These are phyloP conservation scores for Agroathelia rolfsii DNA, from an alignment of 1,284 basidiomycete species.

Conservation along the genomic window DNA sequence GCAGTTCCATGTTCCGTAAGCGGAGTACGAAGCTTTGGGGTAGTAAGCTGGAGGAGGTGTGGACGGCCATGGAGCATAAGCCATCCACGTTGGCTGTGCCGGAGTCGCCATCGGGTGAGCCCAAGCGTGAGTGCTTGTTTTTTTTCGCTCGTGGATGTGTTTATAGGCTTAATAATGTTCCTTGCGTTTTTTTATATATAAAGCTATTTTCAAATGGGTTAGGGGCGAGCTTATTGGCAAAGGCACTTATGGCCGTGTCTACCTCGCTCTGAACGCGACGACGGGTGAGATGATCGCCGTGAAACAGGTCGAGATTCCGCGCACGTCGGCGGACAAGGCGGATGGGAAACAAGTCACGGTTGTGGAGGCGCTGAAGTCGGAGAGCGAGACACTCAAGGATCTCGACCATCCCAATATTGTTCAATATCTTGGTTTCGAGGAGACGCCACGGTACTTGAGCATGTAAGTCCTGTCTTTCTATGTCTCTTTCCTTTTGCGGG, in stretches of 20 bases:
- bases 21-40: conserved; percentile 96
- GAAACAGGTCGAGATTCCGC: conserved; percentile 96
- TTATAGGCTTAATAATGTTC: conserved; percentile 4
- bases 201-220: conserved; percentile 96
- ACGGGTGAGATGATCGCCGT: conserved; percentile 99
- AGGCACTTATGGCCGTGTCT: conserved; percentile 94
- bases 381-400: conserved; percentile 93
- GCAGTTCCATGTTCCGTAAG: conserved; percentile 52
- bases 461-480: conserved; percentile 52
- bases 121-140: conserved; percentile 42
- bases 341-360: conserved; percentile 80
- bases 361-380: conserved; percentile 86
- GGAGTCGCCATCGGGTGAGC: conserved; percentile 47
- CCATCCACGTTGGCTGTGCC: conserved; percentile 35
- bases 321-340: conserved; percentile 81
- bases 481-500: conserved; percentile 9
- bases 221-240: conserved; percentile 96
- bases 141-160: conserved; percentile 8
- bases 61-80: conserved; percentile 48
- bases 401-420: conserved; percentile 97
- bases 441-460: conserved; percentile 82
- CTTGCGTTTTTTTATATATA: conserved; percentile 10
- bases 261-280: conserved; percentile 93
- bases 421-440: conserved; percentile 95
- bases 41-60: conserved; percentile 87